Conservation (phyloP, 192 early-diverging fungal species). For the Backusella parvicylindrica region DNA sequence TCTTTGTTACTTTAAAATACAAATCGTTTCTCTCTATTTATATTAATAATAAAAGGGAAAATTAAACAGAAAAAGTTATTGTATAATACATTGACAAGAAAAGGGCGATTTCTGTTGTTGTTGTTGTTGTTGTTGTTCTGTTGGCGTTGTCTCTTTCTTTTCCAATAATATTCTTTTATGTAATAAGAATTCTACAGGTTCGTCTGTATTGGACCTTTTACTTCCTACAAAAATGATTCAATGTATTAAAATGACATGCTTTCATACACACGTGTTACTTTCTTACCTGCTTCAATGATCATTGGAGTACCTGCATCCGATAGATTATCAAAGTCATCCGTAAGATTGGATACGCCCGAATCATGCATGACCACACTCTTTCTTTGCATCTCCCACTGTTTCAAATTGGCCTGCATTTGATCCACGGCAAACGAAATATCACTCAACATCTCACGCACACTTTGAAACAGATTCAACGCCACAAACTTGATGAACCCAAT, state of each 20-base stretch:
- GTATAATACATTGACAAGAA: slow-evolving; percentile 22
- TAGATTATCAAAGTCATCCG: slow-evolving; percentile 14
- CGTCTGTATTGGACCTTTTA: slow-evolving; percentile 2
- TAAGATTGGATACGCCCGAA: neutral
- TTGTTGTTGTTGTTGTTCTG: neutral
- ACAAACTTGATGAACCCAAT: slow-evolving; percentile 50
- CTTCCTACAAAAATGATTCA: neutral
- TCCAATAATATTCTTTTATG: neutral
- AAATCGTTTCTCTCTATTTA: neutral
- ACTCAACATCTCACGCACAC: slow-evolving; percentile 23
- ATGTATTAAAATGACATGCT: neutral
- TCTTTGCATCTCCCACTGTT: slow-evolving; percentile 26
- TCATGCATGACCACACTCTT: slow-evolving; percentile 1
- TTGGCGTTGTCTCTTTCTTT: neutral
- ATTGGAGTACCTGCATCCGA: slow-evolving; percentile 2
- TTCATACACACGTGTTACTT: too few relatives aligned
- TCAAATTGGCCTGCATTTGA: slow-evolving; percentile 33
- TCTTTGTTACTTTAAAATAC: neutral
- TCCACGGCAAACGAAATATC: slow-evolving; percentile 33
- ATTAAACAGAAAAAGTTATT: neutral
- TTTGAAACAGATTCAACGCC: slow-evolving; percentile 49
- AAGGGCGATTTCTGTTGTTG: slow-evolving; percentile 1
- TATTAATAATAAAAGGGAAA: neutral
- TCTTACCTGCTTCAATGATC: neutral
- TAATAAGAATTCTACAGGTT: neutral